These are phyloP conservation scores for Talaromyces pinophilus DNA, from an alignment of 2,329 filamentous ascomycete genomes.

Conservation along the genomic window DNA sequence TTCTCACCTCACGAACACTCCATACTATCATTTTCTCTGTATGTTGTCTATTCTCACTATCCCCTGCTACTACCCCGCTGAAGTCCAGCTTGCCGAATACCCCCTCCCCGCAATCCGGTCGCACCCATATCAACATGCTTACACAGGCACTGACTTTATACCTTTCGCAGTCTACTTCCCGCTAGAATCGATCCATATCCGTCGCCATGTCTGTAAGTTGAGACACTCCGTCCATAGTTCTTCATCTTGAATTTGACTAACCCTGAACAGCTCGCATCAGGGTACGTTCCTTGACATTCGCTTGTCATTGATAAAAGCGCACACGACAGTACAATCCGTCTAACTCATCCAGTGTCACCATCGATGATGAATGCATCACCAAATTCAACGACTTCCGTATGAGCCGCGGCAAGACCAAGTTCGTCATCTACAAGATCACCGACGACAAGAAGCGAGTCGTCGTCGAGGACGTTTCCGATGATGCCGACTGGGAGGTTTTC, in stretches of 20 bases:
- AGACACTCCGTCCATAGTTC: background rate
- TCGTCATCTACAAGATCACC: slow-evolving; percentile 55
- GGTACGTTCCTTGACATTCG: slow-evolving; percentile 22
- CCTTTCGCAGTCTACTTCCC: slow-evolving; percentile 2
- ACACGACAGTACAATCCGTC: slow-evolving; percentile 1
- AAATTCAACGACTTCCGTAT: slow-evolving; percentile 44
- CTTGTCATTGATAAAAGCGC: background rate
- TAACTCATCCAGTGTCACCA: slow-evolving; percentile 43
- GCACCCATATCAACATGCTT: slow-evolving; percentile 1
- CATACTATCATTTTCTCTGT: background rate
- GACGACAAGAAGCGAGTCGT: slow-evolving; percentile 54
- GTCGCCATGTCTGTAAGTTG: slow-evolving; percentile 21
- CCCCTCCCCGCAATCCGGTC: slow-evolving; percentile 15
- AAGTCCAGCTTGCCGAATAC: background rate
- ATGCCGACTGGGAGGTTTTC: slow-evolving; percentile 52
- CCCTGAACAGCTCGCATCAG: slow-evolving; percentile 21
- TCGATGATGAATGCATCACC: slow-evolving; percentile 50
- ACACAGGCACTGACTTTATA: slow-evolving; percentile 1
- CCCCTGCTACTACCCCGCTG: background rate
- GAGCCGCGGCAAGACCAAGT: slow-evolving; percentile 53
- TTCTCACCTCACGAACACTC: background rate
- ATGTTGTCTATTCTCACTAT: background rate
- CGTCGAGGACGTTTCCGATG: slow-evolving; percentile 48
- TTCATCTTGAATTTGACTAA: background rate
- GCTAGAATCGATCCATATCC: background rate